phyloP scores from a whole-genome alignment of 2,329 filamentous ascomycete species.

The Pestalotiopsis sp. region DNA sequence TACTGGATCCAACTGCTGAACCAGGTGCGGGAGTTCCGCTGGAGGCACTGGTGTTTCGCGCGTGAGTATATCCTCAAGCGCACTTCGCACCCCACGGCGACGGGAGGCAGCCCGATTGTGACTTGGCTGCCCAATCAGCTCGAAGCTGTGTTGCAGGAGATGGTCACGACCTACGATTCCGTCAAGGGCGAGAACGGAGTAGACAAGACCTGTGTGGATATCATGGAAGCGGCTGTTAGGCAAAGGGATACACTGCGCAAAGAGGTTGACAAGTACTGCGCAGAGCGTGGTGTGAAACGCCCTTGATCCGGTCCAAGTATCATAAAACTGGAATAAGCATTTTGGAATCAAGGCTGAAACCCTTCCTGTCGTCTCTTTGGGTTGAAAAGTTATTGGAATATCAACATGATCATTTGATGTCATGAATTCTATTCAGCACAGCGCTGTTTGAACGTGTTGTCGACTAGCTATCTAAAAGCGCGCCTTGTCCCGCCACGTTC shows the following conservation, averaged over 20 bases:
- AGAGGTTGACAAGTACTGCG: conserved; percentile 77
- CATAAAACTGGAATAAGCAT: background rate
- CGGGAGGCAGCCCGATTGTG: conserved; percentile 79
- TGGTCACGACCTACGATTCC: conserved; percentile 59
- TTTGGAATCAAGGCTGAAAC: no score
- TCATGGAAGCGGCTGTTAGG: conserved; percentile 67
- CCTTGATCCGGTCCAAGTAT: background rate
- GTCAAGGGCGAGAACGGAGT: conserved; percentile 46
- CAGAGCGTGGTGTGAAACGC: conserved; percentile 49
- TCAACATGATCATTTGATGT: background rate
- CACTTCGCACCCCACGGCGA: conserved; percentile 76
- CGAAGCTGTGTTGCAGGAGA: conserved; percentile 71
- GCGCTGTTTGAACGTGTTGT: background rate
- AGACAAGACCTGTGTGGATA: conserved; percentile 51
- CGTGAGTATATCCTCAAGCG: conserved; percentile 83
- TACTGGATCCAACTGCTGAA: conserved; percentile 69
- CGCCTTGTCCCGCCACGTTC: background rate
- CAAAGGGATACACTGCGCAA: conserved; percentile 69
- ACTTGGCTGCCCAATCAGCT: conserved; percentile 86
- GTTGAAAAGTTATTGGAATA: background rate
- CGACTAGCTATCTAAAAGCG: background rate
- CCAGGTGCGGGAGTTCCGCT: conserved; percentile 80
- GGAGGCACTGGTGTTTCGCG: conserved; percentile 85
- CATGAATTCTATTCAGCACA: background rate
- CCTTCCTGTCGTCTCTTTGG: background rate